These are phyloP conservation scores for Rhamnella rubrinervis DNA, from an alignment of 331 rosid genomes.

Conservation along the genomic window DNA sequence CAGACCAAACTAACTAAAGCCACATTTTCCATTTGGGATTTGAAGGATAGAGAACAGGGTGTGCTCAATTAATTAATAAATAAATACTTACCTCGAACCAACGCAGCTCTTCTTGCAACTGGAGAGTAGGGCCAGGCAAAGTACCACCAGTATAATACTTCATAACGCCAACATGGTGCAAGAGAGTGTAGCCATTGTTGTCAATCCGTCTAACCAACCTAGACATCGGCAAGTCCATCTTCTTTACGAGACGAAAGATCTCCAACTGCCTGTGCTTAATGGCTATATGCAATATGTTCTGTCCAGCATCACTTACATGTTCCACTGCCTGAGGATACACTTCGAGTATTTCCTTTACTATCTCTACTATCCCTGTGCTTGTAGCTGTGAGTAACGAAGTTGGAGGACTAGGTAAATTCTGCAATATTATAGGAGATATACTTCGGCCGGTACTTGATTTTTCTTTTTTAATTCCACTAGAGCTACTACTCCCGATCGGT, in stretches of 20 bases:
- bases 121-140: slow-evolving; percentile 18
- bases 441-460: too few relatives aligned
- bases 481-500: too few relatives aligned
- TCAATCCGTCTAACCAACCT: slow-evolving; percentile 4
- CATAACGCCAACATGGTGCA: slow-evolving; percentile 9
- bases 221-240: background rate
- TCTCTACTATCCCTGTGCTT: slow-evolving; percentile 10
- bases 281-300: slow-evolving; percentile 25
- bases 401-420: background rate
- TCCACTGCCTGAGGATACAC: slow-evolving; percentile 22
- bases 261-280: slow-evolving; percentile 23
- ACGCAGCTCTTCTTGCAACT: slow-evolving; percentile 10
- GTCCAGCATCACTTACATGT: background rate
- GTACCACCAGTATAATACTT: background rate
- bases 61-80: background rate
- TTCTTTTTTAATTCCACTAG: too few relatives aligned
- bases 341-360: slow-evolving; percentile 9
- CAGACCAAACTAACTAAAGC: too few relatives aligned
- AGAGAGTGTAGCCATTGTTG: background rate
- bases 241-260: slow-evolving; percentile 22
- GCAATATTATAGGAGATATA: background rate
- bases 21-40: too few relatives aligned
- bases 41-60: too few relatives aligned
- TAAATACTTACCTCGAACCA: slow-evolving; percentile 19
- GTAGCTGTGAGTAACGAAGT: slow-evolving; percentile 23